These are phyloP conservation scores for Fraxinus paxiana DNA, from an alignment of 305 asterid genomes.

Conservation along the genomic window DNA sequence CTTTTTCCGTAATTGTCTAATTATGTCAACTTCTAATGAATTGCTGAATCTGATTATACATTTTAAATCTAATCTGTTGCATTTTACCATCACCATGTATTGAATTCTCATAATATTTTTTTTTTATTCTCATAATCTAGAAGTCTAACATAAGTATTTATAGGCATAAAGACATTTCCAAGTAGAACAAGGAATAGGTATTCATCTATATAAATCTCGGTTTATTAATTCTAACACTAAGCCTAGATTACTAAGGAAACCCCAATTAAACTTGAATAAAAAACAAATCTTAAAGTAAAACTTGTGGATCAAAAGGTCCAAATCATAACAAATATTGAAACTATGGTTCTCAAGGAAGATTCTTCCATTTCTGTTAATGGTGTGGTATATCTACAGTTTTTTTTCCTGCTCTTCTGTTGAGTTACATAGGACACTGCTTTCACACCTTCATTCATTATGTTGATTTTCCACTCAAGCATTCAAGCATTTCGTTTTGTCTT, in stretches of 20 bases:
- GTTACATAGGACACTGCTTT: neutral
- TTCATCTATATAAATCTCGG: neutral
- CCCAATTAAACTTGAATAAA: neutral
- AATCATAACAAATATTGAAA: neutral
- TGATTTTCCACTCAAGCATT: neutral
- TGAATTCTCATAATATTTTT: neutral
- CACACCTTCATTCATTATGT: neutral
- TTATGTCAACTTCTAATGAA: conserved; percentile 5
- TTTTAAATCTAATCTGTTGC: neutral
- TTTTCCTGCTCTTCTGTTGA: neutral
- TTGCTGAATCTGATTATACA: conserved; percentile 9
- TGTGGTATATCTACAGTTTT: neutral
- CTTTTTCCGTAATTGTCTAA: neutral
- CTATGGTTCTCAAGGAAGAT: neutral
- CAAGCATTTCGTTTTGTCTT: neutral
- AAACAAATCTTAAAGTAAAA: neutral
- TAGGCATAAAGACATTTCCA: neutral
- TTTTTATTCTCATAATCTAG: neutral
- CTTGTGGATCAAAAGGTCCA: neutral
- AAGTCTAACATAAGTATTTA: neutral
- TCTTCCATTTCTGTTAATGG: neutral
- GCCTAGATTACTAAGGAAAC: neutral
- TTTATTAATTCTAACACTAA: neutral
- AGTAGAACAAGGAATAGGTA: neutral
- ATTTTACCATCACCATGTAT: neutral